phyloP scores from a whole-genome alignment of 2,329 filamentous ascomycete genomes.

The Cladosporium phlei region DNA sequence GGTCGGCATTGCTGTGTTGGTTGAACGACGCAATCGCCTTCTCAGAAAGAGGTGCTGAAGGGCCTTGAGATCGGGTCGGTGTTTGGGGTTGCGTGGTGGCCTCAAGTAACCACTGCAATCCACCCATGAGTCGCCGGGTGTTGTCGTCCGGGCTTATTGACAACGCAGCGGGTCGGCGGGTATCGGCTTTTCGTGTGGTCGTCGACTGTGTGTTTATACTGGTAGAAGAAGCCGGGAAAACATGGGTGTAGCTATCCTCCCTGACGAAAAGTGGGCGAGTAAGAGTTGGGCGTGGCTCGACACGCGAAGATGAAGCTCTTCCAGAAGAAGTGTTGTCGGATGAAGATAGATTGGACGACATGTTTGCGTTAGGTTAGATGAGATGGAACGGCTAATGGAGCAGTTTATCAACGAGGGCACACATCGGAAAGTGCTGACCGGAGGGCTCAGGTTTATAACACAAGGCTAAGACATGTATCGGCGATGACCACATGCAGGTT shows the following conservation, averaged over 20 bases:
- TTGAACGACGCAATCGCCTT: conserved; percentile 1
- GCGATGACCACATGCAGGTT: too few species aligned
- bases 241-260: background rate
- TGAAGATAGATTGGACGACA: conserved; percentile 1
- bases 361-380: background rate
- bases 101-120: conserved; percentile 1
- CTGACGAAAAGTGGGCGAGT: background rate
- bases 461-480: too few species aligned
- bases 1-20: background rate
- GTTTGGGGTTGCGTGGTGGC: too few species aligned
- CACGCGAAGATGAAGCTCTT: background rate
- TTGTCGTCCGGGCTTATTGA: background rate
- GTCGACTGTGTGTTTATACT: background rate
- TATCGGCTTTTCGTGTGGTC: background rate
- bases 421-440: too few species aligned
- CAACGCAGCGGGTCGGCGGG: background rate
- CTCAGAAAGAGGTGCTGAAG: conserved; percentile 5
- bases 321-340: background rate
- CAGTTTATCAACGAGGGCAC: too few species aligned
- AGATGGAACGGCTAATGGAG: too few species aligned
- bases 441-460: too few species aligned
- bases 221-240: background rate
- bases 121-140: background rate
- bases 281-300: background rate
- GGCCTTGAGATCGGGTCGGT: too few species aligned